These are phyloP conservation scores for Globisporangium uncinulatum DNA, from an alignment of 352 stramenopile species.

Conservation along the genomic window DNA sequence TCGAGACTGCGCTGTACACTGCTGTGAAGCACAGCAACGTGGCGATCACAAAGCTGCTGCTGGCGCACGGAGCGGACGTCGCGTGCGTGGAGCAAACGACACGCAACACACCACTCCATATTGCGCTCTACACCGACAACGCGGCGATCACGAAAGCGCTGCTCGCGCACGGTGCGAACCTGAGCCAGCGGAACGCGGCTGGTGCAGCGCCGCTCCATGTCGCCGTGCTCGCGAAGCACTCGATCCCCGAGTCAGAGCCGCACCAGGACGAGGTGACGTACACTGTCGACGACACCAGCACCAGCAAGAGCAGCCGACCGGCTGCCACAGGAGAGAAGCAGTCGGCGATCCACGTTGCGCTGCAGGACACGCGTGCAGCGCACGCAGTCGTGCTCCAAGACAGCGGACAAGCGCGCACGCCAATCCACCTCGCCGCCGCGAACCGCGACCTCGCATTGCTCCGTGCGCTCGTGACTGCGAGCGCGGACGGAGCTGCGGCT, in stretches of 20 bases:
- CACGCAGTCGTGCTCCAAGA: slow-evolving; percentile 42
- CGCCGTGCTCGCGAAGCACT: slow-evolving; percentile 36
- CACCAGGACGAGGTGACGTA: slow-evolving; percentile 59
- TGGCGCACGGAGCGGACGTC: slow-evolving; percentile 36
- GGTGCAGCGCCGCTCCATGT: slow-evolving; percentile 42
- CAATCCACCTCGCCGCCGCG: slow-evolving; percentile 48
- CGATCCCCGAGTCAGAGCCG: slow-evolving; percentile 35
- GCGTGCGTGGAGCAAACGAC: slow-evolving; percentile 32
- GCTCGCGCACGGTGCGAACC: slow-evolving; percentile 37
- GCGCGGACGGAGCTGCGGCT: slow-evolving; percentile 24
- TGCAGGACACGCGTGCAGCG: slow-evolving; percentile 37
- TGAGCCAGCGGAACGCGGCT: slow-evolving; percentile 30
- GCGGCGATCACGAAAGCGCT: slow-evolving; percentile 31
- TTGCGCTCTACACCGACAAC: slow-evolving; percentile 38
- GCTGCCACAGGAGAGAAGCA: slow-evolving; percentile 1
- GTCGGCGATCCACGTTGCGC: slow-evolving; percentile 44
- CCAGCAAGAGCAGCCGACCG: too few relatives aligned
- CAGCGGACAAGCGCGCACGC: slow-evolving; percentile 31
- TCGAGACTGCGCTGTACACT: slow-evolving; percentile 41
- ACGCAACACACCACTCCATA: slow-evolving; percentile 41
- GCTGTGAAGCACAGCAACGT: slow-evolving; percentile 29
- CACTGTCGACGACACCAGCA: slow-evolving; percentile 12
- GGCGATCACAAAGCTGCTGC: slow-evolving; percentile 29
- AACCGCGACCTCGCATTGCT: slow-evolving; percentile 65
- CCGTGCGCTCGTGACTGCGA: slow-evolving; percentile 33